A percentile compares a stretch with the other conserved stretches of the same genome.
These are phyloP conservation scores for Tolypocladium album DNA, from an alignment of 2,329 filamentous ascomycete species.

Conservation along the genomic window DNA sequence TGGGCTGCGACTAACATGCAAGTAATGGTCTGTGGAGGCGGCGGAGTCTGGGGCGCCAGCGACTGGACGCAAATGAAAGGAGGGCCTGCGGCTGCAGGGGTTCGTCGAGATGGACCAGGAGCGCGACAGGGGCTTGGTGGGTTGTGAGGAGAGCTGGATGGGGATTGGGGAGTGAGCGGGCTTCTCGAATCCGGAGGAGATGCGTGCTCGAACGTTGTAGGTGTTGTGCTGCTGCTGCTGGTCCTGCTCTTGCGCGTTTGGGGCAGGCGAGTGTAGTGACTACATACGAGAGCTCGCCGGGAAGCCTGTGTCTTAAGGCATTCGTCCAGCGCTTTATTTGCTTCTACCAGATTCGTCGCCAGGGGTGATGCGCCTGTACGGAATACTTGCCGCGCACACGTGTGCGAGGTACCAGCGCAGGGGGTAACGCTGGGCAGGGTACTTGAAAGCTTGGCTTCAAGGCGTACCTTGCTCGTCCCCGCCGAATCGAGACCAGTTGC, in stretches of 20 bases:
- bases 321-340: background rate
- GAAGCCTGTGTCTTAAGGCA: too few relatives aligned
- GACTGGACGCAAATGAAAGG: background rate
- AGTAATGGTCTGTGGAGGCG: background rate
- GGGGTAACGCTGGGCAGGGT: too few relatives aligned
- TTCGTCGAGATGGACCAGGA: background rate
- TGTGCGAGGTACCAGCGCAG: background rate
- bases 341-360: background rate
- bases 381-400: background rate
- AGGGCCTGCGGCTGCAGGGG: background rate
- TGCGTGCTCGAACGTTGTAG: too few relatives aligned
- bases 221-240: background rate
- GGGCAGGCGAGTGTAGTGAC: background rate
- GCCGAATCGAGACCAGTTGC: too few relatives aligned
- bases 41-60: background rate
- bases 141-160: background rate
- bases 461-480: background rate
- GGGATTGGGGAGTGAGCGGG: background rate
- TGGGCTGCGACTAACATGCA: background rate
- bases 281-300: too few relatives aligned
- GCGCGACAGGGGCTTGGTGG: background rate
- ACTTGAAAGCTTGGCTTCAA: background rate
- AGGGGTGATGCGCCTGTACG: background rate
- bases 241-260: background rate
- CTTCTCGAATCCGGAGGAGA: background rate